These are phyloP conservation scores for Rhododendron griersonianum DNA, from an alignment of 148 eudicot genomes.

Conservation along the genomic window DNA sequence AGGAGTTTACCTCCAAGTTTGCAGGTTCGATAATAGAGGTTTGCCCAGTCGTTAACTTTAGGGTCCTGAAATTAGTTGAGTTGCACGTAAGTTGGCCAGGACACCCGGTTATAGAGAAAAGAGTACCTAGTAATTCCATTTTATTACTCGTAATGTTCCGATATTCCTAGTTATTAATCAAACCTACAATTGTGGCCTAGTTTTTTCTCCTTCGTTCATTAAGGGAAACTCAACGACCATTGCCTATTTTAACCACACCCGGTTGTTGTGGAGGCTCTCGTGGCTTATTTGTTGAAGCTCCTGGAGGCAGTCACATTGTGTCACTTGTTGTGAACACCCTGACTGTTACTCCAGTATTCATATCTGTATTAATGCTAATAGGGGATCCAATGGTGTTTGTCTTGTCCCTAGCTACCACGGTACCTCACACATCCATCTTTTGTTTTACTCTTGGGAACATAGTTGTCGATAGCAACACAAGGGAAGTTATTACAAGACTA, in stretches of 20 bases:
- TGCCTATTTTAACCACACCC: not conserved
- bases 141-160: not conserved
- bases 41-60: not conserved
- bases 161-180: not conserved
- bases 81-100: not conserved
- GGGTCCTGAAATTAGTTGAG: not conserved
- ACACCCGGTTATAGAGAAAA: not conserved
- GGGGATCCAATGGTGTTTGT: not conserved
- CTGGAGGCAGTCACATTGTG: no score
- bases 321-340: no score
- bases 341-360: no score
- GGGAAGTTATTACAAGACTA: no score
- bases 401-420: not conserved
- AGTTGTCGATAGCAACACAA: no score
- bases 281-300: not conserved
- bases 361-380: not conserved
- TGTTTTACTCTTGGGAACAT: no score
- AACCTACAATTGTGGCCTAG: not conserved
- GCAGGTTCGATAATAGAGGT: not conserved
- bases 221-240: not conserved
- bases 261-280: not conserved
- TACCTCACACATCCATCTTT: not conserved
- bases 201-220: not conserved
- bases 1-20: not conserved
- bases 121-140: not conserved